A percentile compares a stretch with the other conserved stretches of the same genome.
phyloP scores from a whole-genome alignment of 495 filamentous ascomycete species.

The Hypomontagnella monticulosa region DNA sequence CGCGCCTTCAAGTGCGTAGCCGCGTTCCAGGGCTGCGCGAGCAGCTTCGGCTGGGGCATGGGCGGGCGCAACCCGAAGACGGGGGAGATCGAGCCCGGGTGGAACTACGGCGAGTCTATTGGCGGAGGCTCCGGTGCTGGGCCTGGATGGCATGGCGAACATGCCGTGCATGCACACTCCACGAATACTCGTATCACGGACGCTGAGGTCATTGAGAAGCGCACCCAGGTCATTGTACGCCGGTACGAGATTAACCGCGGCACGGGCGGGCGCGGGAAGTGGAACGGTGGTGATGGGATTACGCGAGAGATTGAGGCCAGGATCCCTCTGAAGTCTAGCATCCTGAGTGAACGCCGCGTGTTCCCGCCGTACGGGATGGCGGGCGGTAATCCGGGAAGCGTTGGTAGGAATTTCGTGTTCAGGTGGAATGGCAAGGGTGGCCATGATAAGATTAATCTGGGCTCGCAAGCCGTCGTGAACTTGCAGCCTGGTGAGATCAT shows the following conservation, averaged over 20 bases:
- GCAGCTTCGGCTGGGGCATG: conserved; percentile 81
- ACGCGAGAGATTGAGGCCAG: conserved; percentile 94
- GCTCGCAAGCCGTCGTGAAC: conserved; percentile 88
- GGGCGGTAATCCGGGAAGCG: conserved; percentile 79
- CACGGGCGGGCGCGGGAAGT: conserved; percentile 76
- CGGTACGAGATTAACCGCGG: conserved; percentile 82
- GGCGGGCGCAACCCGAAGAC: conserved; percentile 76
- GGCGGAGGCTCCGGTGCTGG: conserved; percentile 91
- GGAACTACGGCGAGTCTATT: conserved; percentile 98
- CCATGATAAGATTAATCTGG: conserved; percentile 70
- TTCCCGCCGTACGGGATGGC: conserved; percentile 87
- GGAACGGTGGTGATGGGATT: conserved; percentile 87
- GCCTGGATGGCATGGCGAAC: conserved; percentile 84
- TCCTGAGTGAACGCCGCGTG: conserved; percentile 85
- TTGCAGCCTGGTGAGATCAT: conserved; percentile 90
- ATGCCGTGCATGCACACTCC: conserved; percentile 94
- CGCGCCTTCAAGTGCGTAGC: conserved; percentile 43
- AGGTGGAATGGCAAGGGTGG: conserved; percentile 40
- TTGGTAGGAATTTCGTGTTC: conserved; percentile 87
- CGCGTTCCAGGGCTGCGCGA: conserved; percentile 41
- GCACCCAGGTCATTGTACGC: conserved; percentile 86
- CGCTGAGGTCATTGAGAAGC: conserved; percentile 87
- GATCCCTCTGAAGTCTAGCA: conserved; percentile 86
- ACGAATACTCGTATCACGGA: conserved; percentile 98
- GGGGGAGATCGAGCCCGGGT: conserved; percentile 67